A percentile compares a stretch with the other conserved stretches of the same genome.
Evolutionary conservation across 441 rosid species (phyloP).

Genomic region (Capsella rubella): DNA sequence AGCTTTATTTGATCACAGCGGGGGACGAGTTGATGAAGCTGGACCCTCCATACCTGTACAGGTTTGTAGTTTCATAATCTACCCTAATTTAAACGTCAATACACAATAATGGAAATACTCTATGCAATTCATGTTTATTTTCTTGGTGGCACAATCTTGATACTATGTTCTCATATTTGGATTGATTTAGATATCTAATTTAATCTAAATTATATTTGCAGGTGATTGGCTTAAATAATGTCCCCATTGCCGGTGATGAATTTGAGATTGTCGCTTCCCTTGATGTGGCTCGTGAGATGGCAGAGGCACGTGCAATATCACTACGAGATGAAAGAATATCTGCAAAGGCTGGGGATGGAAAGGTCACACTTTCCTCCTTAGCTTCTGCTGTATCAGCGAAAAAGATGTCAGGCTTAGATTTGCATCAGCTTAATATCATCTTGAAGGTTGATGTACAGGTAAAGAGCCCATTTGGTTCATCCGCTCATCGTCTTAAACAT

Average conservation of each 20-base stretch:
- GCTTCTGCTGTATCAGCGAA: conserved; percentile 91
- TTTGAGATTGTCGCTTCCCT: conserved; percentile 86
- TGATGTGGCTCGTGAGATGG: conserved; percentile 87
- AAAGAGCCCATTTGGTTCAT: conserved; percentile 33
- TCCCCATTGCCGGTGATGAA: conserved; percentile 91
- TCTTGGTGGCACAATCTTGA: conserved; percentile 4
- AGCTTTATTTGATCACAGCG: conserved; percentile 89
- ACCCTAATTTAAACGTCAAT: conserved; percentile 5
- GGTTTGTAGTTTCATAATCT: conserved; percentile 56
- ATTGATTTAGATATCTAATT: conserved; percentile 26
- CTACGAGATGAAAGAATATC: conserved; percentile 84
- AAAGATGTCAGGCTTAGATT: conserved; percentile 82
- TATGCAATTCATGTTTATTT: conserved; percentile 15
- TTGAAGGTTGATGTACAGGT: conserved; percentile 98
- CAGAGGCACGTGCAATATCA: conserved; percentile 72
- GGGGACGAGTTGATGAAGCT: conserved; percentile 85
- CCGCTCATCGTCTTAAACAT: background rate
- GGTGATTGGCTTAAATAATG: conserved; percentile 91
- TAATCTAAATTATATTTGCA: conserved; percentile 41
- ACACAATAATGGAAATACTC: conserved; percentile 10
- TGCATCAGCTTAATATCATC: conserved; percentile 93
- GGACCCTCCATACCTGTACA: conserved; percentile 96
- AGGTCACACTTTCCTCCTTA: conserved; percentile 91
- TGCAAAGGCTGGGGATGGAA: conserved; percentile 96
- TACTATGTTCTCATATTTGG: conserved; percentile 7